Evolutionary conservation across 768 basidiomycete genomes (phyloP).

Genomic region (Boletus edulis): DNA sequence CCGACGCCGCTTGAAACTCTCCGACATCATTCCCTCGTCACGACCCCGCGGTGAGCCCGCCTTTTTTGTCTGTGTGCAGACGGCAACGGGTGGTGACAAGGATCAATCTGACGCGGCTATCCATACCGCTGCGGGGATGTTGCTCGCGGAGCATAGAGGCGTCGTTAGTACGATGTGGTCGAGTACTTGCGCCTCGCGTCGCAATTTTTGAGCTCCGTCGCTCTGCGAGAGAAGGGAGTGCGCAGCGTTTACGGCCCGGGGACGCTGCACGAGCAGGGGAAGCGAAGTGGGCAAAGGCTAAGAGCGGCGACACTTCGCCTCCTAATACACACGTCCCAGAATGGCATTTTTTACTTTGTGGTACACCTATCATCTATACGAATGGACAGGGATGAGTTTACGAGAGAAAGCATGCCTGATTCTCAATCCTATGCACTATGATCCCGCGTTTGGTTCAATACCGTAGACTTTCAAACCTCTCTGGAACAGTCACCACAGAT

Average conservation of each 20-base stretch:
- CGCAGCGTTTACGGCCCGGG: no score
- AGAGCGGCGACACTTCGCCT: no score
- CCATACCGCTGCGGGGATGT: conserved; percentile 43
- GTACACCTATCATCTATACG: not conserved
- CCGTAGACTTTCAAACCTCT: conserved; percentile 28
- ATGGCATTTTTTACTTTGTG: not conserved
- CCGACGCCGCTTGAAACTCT: not conserved
- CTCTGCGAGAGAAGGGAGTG: no score
- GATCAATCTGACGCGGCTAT: conserved; percentile 36
- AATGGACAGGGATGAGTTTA: not conserved
- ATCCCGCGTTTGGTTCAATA: conserved; percentile 39
- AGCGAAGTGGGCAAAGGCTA: no score
- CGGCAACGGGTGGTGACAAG: conserved; percentile 35
- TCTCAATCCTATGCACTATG: not conserved
- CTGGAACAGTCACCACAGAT: conserved; percentile 9
- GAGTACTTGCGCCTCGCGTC: conserved; percentile 36
- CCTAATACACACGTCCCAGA: no score
- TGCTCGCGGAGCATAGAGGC: conserved; percentile 29
- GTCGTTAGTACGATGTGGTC: conserved; percentile 47
- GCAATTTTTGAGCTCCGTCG: no score
- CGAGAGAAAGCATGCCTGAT: not conserved
- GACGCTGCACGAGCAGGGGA: no score
- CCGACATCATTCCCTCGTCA: conserved; percentile 5
- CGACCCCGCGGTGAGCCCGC: conserved; percentile 29
- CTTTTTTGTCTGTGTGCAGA: conserved; percentile 48